These are phyloP conservation scores for Alloascoidea africana DNA, from an alignment of 805 yeast species.

Conservation along the genomic window DNA sequence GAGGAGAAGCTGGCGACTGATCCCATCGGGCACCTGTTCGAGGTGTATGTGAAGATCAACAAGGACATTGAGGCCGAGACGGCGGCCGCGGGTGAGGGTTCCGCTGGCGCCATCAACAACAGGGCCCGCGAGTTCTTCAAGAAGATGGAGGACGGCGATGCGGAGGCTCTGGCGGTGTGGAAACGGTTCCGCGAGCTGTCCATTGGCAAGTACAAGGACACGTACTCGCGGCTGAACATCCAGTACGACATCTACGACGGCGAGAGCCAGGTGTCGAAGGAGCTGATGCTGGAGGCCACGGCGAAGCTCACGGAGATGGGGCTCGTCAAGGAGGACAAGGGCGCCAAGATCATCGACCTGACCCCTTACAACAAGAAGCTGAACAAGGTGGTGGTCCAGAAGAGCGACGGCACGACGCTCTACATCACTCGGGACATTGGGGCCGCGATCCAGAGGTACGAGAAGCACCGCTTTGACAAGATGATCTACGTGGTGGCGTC, in stretches of 20 bases:
- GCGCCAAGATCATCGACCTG: constrained; percentile 81
- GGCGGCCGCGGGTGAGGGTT: constrained; percentile 7
- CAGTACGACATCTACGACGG: constrained; percentile 83
- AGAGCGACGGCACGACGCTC: constrained; percentile 89
- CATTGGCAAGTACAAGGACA: constrained; percentile 69
- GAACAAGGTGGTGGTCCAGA: constrained; percentile 86
- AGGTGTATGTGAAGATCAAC: constrained; percentile 82
- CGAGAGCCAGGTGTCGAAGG: constrained; percentile 82
- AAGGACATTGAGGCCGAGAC: constrained; percentile 43
- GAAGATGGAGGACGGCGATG: constrained; percentile 89
- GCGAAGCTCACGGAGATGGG: constrained; percentile 48
- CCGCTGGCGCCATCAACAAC: constrained; percentile 28
- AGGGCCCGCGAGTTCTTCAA: constrained; percentile 80
- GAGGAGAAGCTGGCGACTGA: constrained; percentile 56
- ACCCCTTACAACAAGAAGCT: constrained; percentile 76
- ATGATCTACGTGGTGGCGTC: constrained; percentile 92
- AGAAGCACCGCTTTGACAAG: constrained; percentile 76
- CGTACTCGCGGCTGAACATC: constrained; percentile 88
- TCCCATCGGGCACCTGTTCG: constrained; percentile 90
- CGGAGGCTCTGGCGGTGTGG: constrained; percentile 67
- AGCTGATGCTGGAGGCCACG: constrained; percentile 51
- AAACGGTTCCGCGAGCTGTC: constrained; percentile 79
- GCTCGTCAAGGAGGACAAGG: constrained; percentile 72
- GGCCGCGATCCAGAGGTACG: constrained; percentile 85
- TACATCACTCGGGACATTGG: constrained; percentile 95